Evolutionary conservation across 192 early-diverging fungal species (phyloP).

Genomic region (Rhizoclosmatium sp.): DNA sequence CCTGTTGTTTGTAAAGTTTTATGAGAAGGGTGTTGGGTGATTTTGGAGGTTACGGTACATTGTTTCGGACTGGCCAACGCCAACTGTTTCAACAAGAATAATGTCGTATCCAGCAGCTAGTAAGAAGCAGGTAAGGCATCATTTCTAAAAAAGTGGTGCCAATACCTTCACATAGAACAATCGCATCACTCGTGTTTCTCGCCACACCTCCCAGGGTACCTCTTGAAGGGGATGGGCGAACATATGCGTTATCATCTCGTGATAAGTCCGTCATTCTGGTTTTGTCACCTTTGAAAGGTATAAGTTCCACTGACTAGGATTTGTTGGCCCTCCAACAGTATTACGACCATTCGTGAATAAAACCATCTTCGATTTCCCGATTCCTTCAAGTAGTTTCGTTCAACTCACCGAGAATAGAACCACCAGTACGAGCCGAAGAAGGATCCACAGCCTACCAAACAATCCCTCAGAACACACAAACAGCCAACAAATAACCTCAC

Average conservation of each 20-base stretch:
- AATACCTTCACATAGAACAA: conserved; percentile 79
- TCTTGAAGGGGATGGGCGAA: conserved; percentile 79
- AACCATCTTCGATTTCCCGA: too few relatives aligned
- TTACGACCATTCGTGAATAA: too few relatives aligned
- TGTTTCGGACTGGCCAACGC: conserved; percentile 86
- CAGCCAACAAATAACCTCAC: conserved; percentile 36
- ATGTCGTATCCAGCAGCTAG: conserved; percentile 81
- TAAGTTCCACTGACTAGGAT: background rate
- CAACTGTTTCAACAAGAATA: conserved; percentile 83
- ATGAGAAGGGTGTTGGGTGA: background rate
- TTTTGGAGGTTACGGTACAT: conserved; percentile 49
- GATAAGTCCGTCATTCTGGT: conserved; percentile 85
- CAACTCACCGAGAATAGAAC: conserved; percentile 73
- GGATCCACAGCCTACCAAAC: conserved; percentile 80
- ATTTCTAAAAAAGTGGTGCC: background rate
- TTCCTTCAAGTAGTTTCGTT: background rate
- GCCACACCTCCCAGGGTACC: conserved; percentile 82
- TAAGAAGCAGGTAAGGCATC: background rate
- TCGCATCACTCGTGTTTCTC: conserved; percentile 81
- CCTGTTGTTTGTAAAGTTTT: conserved; percentile 32
- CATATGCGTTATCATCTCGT: conserved; percentile 65
- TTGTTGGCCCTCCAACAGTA: too few relatives aligned
- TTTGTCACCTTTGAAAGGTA: conserved; percentile 67
- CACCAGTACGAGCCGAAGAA: conserved; percentile 79
- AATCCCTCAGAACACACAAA: background rate